These are phyloP conservation scores for Parmales sp. DNA, from an alignment of 108 stramenopile species.

Conservation along the genomic window DNA sequence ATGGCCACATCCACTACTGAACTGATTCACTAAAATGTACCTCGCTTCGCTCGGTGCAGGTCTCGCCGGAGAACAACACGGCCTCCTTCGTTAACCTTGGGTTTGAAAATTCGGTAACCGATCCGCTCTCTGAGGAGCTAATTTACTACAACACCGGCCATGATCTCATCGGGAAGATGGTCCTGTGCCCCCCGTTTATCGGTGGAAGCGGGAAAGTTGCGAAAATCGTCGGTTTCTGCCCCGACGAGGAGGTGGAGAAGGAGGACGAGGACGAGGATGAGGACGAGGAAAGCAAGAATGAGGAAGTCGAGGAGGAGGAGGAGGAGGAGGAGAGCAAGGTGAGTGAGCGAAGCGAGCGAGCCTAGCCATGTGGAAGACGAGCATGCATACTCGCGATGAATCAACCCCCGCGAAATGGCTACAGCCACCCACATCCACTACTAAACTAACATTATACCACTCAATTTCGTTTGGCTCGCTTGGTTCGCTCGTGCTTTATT, in stretches of 20 bases:
- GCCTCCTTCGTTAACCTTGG: not conserved
- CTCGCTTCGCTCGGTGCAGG: not conserved
- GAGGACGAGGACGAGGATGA: not conserved
- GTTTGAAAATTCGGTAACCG: not conserved
- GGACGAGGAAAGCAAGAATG: not conserved
- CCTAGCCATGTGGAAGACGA: too few species aligned
- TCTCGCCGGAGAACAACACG: not conserved
- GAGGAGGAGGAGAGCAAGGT: not conserved
- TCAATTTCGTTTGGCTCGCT: too few species aligned
- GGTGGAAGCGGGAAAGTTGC: not conserved
- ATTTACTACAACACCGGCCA: not conserved
- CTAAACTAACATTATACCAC: too few species aligned
- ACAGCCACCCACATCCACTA: too few species aligned
- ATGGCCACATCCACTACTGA: too few species aligned
- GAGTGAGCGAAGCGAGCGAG: too few species aligned
- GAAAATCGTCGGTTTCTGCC: not conserved
- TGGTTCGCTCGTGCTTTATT: too few species aligned
- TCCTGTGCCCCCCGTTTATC: not conserved
- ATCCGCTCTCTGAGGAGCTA: not conserved
- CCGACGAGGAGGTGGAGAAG: not conserved
- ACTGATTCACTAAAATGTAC: too few species aligned
- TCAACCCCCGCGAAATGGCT: too few species aligned
- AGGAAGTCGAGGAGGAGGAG: not conserved
- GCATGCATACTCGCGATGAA: too few species aligned
- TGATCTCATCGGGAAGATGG: not conserved